Evolutionary conservation across 208 protist genomes (phyloP).

Genomic region (Crithidia sp.): DNA sequence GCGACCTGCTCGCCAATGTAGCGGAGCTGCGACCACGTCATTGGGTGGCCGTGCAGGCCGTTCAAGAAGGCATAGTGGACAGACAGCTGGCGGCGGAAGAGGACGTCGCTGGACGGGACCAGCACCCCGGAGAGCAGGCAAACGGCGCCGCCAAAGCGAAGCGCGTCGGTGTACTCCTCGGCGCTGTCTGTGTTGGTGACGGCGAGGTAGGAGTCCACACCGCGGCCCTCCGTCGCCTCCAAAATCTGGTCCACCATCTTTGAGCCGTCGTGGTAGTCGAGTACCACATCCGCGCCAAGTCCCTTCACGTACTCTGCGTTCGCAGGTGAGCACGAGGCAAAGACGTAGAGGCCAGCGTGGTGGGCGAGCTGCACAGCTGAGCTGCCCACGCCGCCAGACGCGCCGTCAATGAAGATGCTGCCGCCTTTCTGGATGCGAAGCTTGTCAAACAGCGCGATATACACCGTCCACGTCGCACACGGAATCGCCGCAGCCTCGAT

Average conservation of each 20-base stretch:
- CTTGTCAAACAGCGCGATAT: constrained; percentile 80
- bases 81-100: constrained; percentile 65
- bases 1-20: constrained; percentile 33
- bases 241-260: constrained; percentile 39
- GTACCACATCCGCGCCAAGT: constrained; percentile 64
- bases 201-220: constrained; percentile 85
- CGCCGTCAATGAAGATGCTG: constrained; percentile 81
- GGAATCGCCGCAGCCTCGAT: constrained; percentile 73
- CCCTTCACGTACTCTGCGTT: constrained; percentile 56
- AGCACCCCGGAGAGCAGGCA: constrained; percentile 65
- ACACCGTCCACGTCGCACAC: constrained; percentile 63
- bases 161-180: constrained; percentile 42
- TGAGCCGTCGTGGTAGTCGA: constrained; percentile 62
- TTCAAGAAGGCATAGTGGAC: constrained; percentile 71
- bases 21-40: constrained; percentile 46
- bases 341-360: constrained; percentile 61
- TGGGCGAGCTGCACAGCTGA: constrained; percentile 82
- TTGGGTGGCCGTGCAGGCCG: constrained; percentile 38
- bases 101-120: constrained; percentile 30
- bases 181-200: constrained; percentile 39
- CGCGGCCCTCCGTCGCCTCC: constrained; percentile 30
- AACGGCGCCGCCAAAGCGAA: constrained; percentile 74
- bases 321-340: constrained; percentile 62
- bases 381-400: constrained; percentile 72
- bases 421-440: constrained; percentile 59